Conservation (phyloP, 108 stramenopile genomes). For the Nitzschia palea region DNA sequence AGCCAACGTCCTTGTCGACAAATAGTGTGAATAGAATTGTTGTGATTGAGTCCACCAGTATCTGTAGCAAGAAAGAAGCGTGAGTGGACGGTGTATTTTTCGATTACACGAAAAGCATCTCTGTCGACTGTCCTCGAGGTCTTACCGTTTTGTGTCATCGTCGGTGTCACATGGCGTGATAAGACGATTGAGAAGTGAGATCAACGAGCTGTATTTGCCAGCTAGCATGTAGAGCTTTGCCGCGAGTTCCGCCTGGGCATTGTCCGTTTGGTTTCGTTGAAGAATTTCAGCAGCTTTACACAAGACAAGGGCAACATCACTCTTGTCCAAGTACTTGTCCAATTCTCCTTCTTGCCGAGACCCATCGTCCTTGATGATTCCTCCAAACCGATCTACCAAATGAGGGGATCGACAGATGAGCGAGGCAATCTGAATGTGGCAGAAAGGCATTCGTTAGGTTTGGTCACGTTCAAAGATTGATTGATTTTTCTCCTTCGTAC, state of each 20-base stretch:
- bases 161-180: slow-evolving; percentile 29
- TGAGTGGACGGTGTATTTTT: neutral
- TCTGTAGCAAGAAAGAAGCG: neutral
- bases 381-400: slow-evolving; percentile 36
- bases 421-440: slow-evolving; percentile 23
- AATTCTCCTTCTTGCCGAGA: slow-evolving; percentile 36
- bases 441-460: neutral
- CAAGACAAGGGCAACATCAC: slow-evolving; percentile 6
- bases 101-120: neutral
- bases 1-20: slow-evolving; percentile 40
- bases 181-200: slow-evolving; percentile 30
- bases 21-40: slow-evolving; percentile 55
- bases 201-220: slow-evolving; percentile 27
- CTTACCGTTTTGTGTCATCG: slow-evolving; percentile 14
- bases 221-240: slow-evolving; percentile 40
- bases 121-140: too few relatives aligned
- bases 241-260: slow-evolving; percentile 35
- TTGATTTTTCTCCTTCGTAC: slow-evolving; percentile 10
- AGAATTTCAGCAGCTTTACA: slow-evolving; percentile 48
- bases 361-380: slow-evolving; percentile 34
- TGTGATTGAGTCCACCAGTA: slow-evolving; percentile 75
- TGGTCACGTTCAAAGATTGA: neutral
- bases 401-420: slow-evolving; percentile 32
- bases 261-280: slow-evolving; percentile 31
- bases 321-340: slow-evolving; percentile 45